These are phyloP conservation scores for Trametes pubescens DNA, from an alignment of 1,284 basidiomycete genomes.

Conservation along the genomic window DNA sequence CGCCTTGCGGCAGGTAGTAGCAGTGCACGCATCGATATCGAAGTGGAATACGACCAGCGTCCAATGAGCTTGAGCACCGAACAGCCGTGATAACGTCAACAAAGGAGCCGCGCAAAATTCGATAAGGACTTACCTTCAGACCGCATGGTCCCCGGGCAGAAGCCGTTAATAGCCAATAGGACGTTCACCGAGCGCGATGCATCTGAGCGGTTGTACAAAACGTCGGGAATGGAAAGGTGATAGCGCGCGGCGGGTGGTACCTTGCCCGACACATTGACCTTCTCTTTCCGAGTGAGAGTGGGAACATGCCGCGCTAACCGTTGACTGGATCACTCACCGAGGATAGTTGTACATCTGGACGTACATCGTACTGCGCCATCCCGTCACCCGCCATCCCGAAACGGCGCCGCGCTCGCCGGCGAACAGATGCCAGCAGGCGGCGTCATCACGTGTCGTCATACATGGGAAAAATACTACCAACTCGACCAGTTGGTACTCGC, in stretches of 20 bases:
- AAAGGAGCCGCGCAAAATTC: not conserved
- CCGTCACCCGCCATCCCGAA: not conserved
- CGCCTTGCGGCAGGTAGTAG: not conserved
- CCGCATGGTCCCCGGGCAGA: not conserved
- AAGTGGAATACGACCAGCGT: not conserved
- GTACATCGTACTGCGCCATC: conserved; percentile 8
- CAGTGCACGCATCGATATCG: not conserved
- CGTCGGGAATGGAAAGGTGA: conserved; percentile 13
- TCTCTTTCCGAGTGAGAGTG: conserved; percentile 8
- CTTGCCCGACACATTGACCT: conserved; percentile 12
- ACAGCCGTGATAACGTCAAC: not conserved
- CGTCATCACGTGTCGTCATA: conserved; percentile 9
- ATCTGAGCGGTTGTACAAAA: not conserved
- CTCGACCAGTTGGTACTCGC: not conserved
- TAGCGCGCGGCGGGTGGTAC: conserved; percentile 10
- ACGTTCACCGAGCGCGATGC: not conserved
- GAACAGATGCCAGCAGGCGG: not conserved
- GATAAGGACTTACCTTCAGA: conserved; percentile 7
- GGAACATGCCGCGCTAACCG: conserved; percentile 2
- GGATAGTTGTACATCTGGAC: not conserved
- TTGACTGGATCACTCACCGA: conserved; percentile 20
- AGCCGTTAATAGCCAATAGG: not conserved
- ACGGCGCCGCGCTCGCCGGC: not conserved
- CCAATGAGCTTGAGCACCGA: not conserved
- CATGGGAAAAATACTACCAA: not conserved